A percentile compares a stretch with the other conserved stretches of the same genome.
These are phyloP conservation scores for Globisporangium recalcitrans DNA, from an alignment of 352 stramenopile genomes.

Conservation along the genomic window DNA sequence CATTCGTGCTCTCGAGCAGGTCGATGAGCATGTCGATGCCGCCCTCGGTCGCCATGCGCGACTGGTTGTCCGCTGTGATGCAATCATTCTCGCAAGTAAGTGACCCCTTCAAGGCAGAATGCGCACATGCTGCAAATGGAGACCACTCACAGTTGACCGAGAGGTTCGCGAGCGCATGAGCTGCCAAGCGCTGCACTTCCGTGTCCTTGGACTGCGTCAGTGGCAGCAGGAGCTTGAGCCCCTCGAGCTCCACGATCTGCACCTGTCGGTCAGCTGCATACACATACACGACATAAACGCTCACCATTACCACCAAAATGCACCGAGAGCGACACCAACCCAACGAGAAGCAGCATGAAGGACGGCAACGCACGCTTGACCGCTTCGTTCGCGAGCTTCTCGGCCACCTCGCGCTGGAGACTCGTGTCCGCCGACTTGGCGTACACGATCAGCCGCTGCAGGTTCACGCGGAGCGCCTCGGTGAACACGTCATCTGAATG, in stretches of 20 bases:
- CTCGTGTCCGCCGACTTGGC: constrained; percentile 87
- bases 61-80: constrained; percentile 87
- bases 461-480: constrained; percentile 82
- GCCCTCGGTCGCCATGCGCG: constrained; percentile 90
- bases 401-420: constrained; percentile 89
- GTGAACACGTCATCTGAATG: constrained; percentile 82
- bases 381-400: constrained; percentile 93
- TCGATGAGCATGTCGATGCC: constrained; percentile 93
- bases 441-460: constrained; percentile 91
- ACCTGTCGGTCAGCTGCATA: constrained; percentile 84
- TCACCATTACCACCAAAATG: not conserved
- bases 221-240: constrained; percentile 89
- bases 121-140: not conserved
- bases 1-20: constrained; percentile 77
- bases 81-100: not conserved
- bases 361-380: constrained; percentile 76
- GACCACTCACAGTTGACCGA: constrained; percentile 85
- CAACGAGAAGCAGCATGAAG: not conserved
- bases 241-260: constrained; percentile 92
- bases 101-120: not conserved
- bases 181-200: constrained; percentile 91
- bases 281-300: not conserved
- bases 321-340: not conserved
- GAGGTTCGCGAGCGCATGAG: constrained; percentile 92
- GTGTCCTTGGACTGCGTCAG: constrained; percentile 90